A percentile compares a stretch with the other conserved stretches of the same genome.
phyloP scores from a whole-genome alignment of 805 yeast species.

The Kazachstania psychrophila region DNA sequence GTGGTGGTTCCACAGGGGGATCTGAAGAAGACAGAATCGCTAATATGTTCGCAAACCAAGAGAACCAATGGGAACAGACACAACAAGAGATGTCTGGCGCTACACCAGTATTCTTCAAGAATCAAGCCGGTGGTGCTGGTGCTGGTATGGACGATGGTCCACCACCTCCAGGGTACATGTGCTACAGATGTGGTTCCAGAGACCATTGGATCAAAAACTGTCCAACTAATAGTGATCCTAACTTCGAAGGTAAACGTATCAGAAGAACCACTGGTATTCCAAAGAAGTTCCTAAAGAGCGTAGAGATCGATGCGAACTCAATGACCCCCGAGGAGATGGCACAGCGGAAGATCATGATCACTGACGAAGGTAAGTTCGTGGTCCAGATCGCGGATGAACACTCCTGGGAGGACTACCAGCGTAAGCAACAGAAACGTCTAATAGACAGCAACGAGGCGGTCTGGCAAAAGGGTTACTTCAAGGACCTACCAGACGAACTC shows the following conservation, averaged over 20 bases:
- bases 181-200: constrained; percentile 92
- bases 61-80: constrained; percentile 89
- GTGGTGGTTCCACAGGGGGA: constrained; percentile 42
- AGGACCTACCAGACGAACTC: constrained; percentile 44
- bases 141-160: constrained; percentile 40
- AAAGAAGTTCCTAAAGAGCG: constrained; percentile 75
- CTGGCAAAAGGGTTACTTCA: constrained; percentile 38
- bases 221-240: constrained; percentile 88
- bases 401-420: constrained; percentile 83
- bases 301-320: constrained; percentile 38
- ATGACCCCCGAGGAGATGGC: constrained; percentile 62
- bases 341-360: constrained; percentile 62
- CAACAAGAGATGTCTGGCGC: constrained; percentile 86
- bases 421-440: constrained; percentile 37
- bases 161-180: constrained; percentile 93
- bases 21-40: constrained; percentile 79
- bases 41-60: constrained; percentile 87
- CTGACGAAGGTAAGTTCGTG: constrained; percentile 92
- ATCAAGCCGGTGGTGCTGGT: constrained; percentile 24
- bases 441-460: constrained; percentile 35
- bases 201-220: constrained; percentile 96
- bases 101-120: constrained; percentile 56
- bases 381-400: constrained; percentile 90
- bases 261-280: constrained; percentile 97
- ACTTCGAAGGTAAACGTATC: constrained; percentile 84